phyloP scores from a whole-genome alignment of 306 rosid species.

The apple (Malus domestica) region DNA sequence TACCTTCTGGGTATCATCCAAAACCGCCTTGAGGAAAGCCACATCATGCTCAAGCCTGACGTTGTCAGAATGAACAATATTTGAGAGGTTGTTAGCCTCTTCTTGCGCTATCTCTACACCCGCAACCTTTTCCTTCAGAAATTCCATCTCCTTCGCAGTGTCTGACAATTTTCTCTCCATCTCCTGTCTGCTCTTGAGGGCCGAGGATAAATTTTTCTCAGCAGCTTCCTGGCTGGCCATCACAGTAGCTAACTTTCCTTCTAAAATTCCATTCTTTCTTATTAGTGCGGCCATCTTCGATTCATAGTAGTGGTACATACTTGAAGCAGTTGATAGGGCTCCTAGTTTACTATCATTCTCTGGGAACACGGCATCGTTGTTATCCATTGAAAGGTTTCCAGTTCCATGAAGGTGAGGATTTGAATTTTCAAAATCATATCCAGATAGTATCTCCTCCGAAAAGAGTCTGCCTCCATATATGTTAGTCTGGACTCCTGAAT shows the following conservation, averaged over 20 bases:
- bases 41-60: constrained; percentile 95
- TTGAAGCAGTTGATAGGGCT: constrained; percentile 46
- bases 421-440: constrained; percentile 41
- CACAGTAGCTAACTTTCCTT: constrained; percentile 78
- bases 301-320: constrained; percentile 64
- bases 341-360: constrained; percentile 49
- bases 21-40: constrained; percentile 96
- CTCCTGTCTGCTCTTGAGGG: constrained; percentile 64
- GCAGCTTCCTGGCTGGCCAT: constrained; percentile 65
- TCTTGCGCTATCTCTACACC: constrained; percentile 76
- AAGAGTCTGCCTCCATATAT: constrained; percentile 36
- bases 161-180: constrained; percentile 57
- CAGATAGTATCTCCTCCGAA: constrained; percentile 34
- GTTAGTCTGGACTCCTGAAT: constrained; percentile 33
- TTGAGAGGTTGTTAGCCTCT: constrained; percentile 76
- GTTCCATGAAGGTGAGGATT: constrained; percentile 34
- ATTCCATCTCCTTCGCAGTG: constrained; percentile 56
- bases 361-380: constrained; percentile 30
- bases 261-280: constrained; percentile 66
- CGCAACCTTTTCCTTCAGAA: constrained; percentile 67
- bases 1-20: constrained; percentile 97
- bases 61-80: constrained; percentile 84
- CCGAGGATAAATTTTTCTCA: constrained; percentile 62
- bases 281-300: constrained; percentile 54
- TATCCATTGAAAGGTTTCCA: constrained; percentile 38